These are phyloP conservation scores for Aureobasidium sp. DNA, from an alignment of 2,329 filamentous ascomycete genomes.

Conservation along the genomic window DNA sequence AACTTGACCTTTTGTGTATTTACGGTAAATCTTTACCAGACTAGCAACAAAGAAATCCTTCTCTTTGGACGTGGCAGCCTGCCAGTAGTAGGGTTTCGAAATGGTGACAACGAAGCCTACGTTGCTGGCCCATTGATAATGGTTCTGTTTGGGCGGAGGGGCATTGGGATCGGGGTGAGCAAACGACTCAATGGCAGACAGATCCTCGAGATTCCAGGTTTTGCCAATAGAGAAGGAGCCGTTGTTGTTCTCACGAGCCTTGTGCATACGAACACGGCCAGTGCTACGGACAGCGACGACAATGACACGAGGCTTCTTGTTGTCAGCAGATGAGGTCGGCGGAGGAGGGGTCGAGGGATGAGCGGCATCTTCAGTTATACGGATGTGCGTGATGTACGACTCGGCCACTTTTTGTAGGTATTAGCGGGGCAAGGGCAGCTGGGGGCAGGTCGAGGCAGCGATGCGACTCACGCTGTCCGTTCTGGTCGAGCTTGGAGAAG, in stretches of 20 bases:
- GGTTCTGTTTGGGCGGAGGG: slow-evolving; percentile 47
- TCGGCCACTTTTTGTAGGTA: slow-evolving; percentile 56
- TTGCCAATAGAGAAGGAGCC: slow-evolving; percentile 96
- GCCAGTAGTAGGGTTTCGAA: slow-evolving; percentile 95
- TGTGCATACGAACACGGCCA: slow-evolving; percentile 89
- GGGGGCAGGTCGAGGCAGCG: neutral
- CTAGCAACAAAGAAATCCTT: slow-evolving; percentile 99
- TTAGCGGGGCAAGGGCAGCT: slow-evolving; percentile 10
- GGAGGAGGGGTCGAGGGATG: slow-evolving; percentile 81
- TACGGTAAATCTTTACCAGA: slow-evolving; percentile 90
- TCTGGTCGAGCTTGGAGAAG: slow-evolving; percentile 81
- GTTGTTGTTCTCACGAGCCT: slow-evolving; percentile 90
- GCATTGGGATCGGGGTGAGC: slow-evolving; percentile 44
- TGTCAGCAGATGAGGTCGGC: slow-evolving; percentile 61
- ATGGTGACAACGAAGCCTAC: slow-evolving; percentile 83
- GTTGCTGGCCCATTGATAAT: slow-evolving; percentile 69
- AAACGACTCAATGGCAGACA: slow-evolving; percentile 76
- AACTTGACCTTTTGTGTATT: slow-evolving; percentile 82
- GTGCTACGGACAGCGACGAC: slow-evolving; percentile 90
- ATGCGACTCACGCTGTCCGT: slow-evolving; percentile 66
- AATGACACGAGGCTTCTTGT: slow-evolving; percentile 84
- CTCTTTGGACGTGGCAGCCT: slow-evolving; percentile 86
- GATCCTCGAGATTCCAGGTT: slow-evolving; percentile 93
- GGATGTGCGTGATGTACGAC: slow-evolving; percentile 96
- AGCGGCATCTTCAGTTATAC: slow-evolving; percentile 76